Percentiles rank a stretch among this genome's conserved stretches.
Evolutionary conservation across 805 yeast genomes (phyloP).

Genomic region (Wickerhamiella lipophila): DNA sequence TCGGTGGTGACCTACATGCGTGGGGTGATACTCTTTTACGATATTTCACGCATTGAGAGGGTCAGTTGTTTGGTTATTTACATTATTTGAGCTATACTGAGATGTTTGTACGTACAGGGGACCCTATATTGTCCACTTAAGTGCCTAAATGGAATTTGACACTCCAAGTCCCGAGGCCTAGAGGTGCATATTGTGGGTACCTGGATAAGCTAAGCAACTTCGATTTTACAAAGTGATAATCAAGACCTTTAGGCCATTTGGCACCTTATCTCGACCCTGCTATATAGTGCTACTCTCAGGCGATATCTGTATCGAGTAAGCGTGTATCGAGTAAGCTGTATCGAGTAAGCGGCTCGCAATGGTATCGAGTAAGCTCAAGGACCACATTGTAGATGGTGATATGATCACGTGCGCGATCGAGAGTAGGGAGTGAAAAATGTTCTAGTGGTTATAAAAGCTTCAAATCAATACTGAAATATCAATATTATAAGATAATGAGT

Average conservation of each 20-base stretch:
- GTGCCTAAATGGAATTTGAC: background rate
- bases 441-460: no score
- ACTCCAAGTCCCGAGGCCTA: background rate
- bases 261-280: background rate
- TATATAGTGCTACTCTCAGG: no score
- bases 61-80: no score
- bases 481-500: no score
- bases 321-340: slow-evolving; percentile 8
- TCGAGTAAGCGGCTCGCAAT: slow-evolving; percentile 5
- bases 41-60: no score
- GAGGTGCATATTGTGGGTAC: background rate
- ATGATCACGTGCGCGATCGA: background rate
- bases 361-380: slow-evolving; percentile 9
- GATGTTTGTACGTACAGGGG: no score
- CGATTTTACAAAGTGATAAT: background rate
- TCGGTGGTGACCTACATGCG: no score
- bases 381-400: background rate
- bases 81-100: no score
- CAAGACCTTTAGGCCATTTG: background rate
- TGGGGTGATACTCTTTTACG: no score
- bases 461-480: no score
- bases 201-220: background rate
- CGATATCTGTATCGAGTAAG: slow-evolving; percentile 6
- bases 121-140: no score
- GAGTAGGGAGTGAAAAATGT: background rate